phyloP scores from a whole-genome alignment of 2,329 filamentous ascomycete genomes.

The Sarocladium brachiariae region DNA sequence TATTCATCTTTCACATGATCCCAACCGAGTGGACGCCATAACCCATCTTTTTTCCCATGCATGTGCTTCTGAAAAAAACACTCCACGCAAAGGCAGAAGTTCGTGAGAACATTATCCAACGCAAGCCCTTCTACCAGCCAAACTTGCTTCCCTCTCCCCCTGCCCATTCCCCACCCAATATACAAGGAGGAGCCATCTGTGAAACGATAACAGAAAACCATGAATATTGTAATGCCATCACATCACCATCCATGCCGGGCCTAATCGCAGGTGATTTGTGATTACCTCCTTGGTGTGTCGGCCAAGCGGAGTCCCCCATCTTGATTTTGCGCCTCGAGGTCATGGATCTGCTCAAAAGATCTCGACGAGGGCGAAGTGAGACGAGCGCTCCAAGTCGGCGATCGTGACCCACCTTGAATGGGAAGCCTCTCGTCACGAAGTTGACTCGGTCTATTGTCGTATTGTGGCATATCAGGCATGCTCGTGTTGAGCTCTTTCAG shows the following conservation, averaged over 20 bases:
- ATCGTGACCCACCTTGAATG: conserved; percentile 24
- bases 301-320: conserved; percentile 15
- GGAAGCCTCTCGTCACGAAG: conserved; percentile 29
- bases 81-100: too few relatives aligned
- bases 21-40: background rate
- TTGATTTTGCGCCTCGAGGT: conserved; percentile 26
- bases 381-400: conserved; percentile 18
- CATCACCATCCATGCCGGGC: background rate
- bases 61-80: background rate
- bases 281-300: background rate
- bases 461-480: conserved; percentile 10
- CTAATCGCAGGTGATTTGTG: background rate
- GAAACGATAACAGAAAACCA: background rate
- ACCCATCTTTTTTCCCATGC: background rate
- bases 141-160: background rate
- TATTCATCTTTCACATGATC: background rate
- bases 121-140: background rate
- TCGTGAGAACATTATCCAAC: conserved; percentile 5
- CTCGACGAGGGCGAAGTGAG: conserved; percentile 14
- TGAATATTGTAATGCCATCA: background rate
- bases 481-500: conserved; percentile 18
- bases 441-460: conserved; percentile 14
- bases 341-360: conserved; percentile 22
- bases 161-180: background rate
- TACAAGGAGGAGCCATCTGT: background rate